Evolutionary conservation across 495 filamentous ascomycete genomes (phyloP), one percentile per base, ranked within the genome.

Genomic region (Tirmania nivea): DNA sequence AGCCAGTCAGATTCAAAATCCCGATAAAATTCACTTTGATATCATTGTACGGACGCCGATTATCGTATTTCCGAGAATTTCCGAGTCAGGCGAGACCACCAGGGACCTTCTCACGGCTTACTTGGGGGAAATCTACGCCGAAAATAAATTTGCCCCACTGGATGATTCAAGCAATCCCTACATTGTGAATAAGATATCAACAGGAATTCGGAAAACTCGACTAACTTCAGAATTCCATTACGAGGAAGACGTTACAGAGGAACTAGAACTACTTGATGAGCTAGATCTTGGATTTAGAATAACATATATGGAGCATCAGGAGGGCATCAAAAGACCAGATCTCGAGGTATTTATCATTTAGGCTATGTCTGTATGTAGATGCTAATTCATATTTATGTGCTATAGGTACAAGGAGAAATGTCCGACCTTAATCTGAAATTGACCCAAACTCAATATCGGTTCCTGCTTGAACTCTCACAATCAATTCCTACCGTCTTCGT

Each of bases 61-160:
- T 54, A 72, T 97, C 42, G 87, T 95, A 10, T 96, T 97, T 64
- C 90, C 90, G 6, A 71, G 83, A 45, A 70, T 77, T 45, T 76
- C 88, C 62, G 71, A 74, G 53, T 74, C 80, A 10, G 71, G 72
- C 19, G 64, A 57, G 5, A 62, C 70, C 10, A 71, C 71, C 49
- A 75, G 86, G 39, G 90, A 97, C 68, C 72, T 84, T 12, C 68
- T 96, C 42, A 96, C 86, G 3, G 90, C 89, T 8, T 89, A 94
- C 60, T 73, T 97, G 14, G 90, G 90, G 66, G 90, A 97, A 66
- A 93, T 97, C 20, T 97, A 96, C 67, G 86, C 83, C 5, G 86
- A 86, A 68, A 96, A 97, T 62, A 80, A 78, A 48, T 96, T 97
- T 60, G 77, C 80, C 10, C 81, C 84, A 0, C 69, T 94, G 48